Base-by-base conservation (phyloP, 148 eudicot species). In the Drosera capensis region DNA sequence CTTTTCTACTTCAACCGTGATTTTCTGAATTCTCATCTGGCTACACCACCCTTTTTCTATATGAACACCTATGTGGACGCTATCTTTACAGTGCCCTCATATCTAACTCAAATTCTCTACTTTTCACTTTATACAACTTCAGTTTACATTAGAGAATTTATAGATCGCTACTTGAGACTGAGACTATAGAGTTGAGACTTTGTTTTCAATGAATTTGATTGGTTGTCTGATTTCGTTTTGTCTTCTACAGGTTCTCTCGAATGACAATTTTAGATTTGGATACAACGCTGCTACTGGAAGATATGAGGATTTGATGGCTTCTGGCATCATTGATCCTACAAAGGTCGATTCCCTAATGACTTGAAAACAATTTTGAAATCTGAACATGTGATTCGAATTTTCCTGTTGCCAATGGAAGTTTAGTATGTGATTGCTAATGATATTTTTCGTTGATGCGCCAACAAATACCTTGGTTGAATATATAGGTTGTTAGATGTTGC, bases 401-500 rank as follows among this genome's bases (percentile, higher is more conserved):
- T 11, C 14, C 14, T 29, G 12, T 12, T 5, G 7, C 7, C 12
- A 29, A 12, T 29, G 35, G 35, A 5, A 11, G 38, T 11, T 1
- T 34, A 15, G 8, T 11, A 34, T 11, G 14, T 34, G 38, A 34
- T 1, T 34, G 38, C n/a, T 34, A 34, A 34, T 11, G 38, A 34
- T 34, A 28, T 28, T 28, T 28, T 28, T 28, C 11, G 31, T 39
- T 13, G 14, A 38, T 38, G 7, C 4, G 14, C n/a, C n/a, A n/a
- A 41, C 9, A 14, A 3, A 20, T 11, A 20, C 9, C 14, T 15
- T 22, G 39, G n/a, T 45, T 51, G 50, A 45, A 28, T 20, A 13
- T 22, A 11, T 52, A 73, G 85, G 80, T 73, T 61, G 85, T 78
- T 40, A 78, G 85, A 66, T 78, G 85, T 50, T 78, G 85, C 56